Conservation (phyloP, 1,139 yeast genomes). For the Yamadazyma atmosphaerica region DNA sequence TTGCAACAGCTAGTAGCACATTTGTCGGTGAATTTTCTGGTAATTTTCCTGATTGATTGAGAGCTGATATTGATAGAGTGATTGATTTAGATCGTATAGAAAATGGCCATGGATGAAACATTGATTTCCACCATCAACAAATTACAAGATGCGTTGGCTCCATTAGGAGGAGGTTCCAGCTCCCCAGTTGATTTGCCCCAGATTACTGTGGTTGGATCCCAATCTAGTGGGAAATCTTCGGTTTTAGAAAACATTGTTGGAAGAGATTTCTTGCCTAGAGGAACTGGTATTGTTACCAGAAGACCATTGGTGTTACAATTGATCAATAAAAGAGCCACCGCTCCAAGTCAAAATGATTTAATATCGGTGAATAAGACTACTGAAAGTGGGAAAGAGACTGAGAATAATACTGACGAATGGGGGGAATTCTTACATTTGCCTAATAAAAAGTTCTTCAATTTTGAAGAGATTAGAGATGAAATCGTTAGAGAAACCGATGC, state of each 20-base stretch:
- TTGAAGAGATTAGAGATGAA: slow-evolving; percentile 88
- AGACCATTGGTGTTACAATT: slow-evolving; percentile 85
- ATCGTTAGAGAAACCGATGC: slow-evolving; percentile 93
- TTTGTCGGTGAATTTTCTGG: too few relatives aligned
- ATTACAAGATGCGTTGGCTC: slow-evolving; percentile 91
- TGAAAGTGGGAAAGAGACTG: slow-evolving; percentile 51
- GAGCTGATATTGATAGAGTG: too few relatives aligned
- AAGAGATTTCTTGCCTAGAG: slow-evolving; percentile 91
- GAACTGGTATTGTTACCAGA: slow-evolving; percentile 94
- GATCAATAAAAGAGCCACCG: slow-evolving; percentile 61
- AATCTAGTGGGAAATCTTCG: slow-evolving; percentile 91
- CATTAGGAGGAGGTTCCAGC: slow-evolving; percentile 82
- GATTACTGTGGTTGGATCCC: slow-evolving; percentile 95
- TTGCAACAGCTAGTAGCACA: too few relatives aligned
- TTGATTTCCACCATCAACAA: slow-evolving; percentile 90
- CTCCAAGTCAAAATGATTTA: slow-evolving; percentile 25
- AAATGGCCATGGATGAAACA: slow-evolving; percentile 72
- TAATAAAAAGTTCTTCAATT: slow-evolving; percentile 81
- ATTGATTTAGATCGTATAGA: slow-evolving; percentile 3
- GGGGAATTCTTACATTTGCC: slow-evolving; percentile 96
- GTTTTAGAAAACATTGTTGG: slow-evolving; percentile 94
- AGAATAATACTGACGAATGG: slow-evolving; percentile 92
- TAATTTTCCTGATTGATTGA: too few relatives aligned
- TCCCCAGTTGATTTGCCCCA: slow-evolving; percentile 93
- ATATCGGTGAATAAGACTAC: slow-evolving; percentile 35